phyloP scores from a whole-genome alignment of 2,329 filamentous ascomycete genomes.

The Curvularia eragrostidis region DNA sequence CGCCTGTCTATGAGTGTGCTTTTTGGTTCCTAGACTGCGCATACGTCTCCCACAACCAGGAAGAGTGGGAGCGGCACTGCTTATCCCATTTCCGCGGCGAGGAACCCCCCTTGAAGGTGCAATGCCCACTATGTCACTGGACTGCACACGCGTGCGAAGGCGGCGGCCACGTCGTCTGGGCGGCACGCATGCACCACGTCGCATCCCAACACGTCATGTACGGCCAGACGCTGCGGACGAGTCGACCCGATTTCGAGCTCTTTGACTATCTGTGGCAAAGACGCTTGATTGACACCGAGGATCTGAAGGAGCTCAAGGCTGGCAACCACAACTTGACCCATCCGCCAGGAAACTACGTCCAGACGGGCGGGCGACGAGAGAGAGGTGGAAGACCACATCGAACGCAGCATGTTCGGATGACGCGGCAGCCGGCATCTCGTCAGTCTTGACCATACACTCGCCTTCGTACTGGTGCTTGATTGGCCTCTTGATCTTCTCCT shows the following conservation, averaged over 20 bases:
- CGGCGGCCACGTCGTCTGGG: constrained; percentile 35
- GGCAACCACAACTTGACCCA: constrained; percentile 37
- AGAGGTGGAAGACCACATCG: constrained; percentile 17
- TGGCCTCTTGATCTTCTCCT: no score
- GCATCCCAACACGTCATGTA: constrained; percentile 31
- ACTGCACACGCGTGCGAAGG: constrained; percentile 12
- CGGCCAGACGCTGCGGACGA: constrained; percentile 33
- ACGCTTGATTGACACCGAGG: constrained; percentile 40
- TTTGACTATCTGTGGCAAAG: constrained; percentile 42
- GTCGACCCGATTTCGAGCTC: constrained; percentile 39
- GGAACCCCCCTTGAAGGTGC: constrained; percentile 37
- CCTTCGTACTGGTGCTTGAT: background rate
- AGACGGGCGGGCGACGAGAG: constrained; percentile 21
- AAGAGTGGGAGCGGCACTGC: constrained; percentile 44
- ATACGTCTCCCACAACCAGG: constrained; percentile 27
- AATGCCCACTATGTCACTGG: constrained; percentile 46
- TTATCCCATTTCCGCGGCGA: constrained; percentile 44
- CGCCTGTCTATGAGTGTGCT: constrained; percentile 38
- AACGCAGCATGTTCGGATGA: constrained; percentile 22
- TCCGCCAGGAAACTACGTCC: constrained; percentile 29
- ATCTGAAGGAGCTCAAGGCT: constrained; percentile 43
- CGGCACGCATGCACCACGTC: constrained; percentile 38
- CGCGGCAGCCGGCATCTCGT: constrained; percentile 8
- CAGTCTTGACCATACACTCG: constrained; percentile 4
- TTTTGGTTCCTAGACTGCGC: constrained; percentile 46